Percentiles rank a stretch among this genome's conserved stretches.
Conservation (phyloP, 1,139 yeast species). For the Nakaseomyces uthaithaninus region DNA sequence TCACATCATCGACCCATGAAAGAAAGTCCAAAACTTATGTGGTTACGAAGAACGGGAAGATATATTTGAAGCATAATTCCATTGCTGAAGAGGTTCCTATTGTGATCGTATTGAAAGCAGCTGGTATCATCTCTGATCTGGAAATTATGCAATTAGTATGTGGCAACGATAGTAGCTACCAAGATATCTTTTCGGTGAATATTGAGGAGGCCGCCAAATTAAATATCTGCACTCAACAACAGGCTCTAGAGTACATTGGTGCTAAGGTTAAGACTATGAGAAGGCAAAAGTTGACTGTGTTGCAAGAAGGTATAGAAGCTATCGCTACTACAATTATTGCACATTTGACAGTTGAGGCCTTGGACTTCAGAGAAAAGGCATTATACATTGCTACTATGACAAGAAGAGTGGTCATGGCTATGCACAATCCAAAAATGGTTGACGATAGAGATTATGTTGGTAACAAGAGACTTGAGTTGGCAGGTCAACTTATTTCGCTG, state of each 20-base stretch:
- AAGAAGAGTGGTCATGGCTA: conserved; percentile 89
- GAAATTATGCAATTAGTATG: conserved; percentile 92
- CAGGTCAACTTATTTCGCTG: conserved; percentile 93
- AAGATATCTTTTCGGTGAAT: conserved; percentile 84
- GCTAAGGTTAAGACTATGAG: conserved; percentile 85
- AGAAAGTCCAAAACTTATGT: conserved; percentile 96
- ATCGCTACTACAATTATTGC: conserved; percentile 95
- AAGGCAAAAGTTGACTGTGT: conserved; percentile 70
- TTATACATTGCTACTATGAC: conserved; percentile 94
- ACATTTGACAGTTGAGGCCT: conserved; percentile 76
- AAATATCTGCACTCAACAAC: conserved; percentile 85
- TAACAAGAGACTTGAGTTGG: conserved; percentile 91
- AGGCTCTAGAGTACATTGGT: conserved; percentile 87
- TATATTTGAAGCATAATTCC: conserved; percentile 88
- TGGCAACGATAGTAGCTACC: conserved; percentile 80
- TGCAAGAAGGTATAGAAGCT: conserved; percentile 97
- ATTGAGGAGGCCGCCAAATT: conserved; percentile 88
- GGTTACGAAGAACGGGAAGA: conserved; percentile 80
- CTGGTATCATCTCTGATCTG: conserved; percentile 86
- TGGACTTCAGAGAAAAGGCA: conserved; percentile 91
- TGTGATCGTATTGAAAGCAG: conserved; percentile 87
- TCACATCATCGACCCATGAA: conserved; percentile 95
- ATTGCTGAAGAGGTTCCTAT: conserved; percentile 93
- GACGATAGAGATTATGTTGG: conserved; percentile 99
- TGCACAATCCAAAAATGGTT: conserved; percentile 89